Evolutionary conservation across 257 asterid genomes (phyloP).

Genomic region (Prunella vulgaris): DNA sequence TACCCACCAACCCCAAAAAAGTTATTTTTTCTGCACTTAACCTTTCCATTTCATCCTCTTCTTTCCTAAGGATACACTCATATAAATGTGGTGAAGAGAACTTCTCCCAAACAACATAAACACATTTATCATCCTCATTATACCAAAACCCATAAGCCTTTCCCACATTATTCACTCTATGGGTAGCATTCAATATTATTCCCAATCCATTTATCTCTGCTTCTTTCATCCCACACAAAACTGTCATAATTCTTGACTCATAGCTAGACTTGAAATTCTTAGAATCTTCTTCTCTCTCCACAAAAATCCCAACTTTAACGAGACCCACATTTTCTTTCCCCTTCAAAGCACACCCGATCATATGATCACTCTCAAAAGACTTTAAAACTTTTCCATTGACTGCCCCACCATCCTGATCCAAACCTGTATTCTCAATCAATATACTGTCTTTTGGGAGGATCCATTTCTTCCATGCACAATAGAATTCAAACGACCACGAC

Average conservation of each 20-base stretch:
- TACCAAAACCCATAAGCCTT: constrained; percentile 77
- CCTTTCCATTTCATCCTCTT: constrained; percentile 23
- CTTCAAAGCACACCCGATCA: constrained; percentile 34
- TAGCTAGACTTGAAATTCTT: constrained; percentile 41
- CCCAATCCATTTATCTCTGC: constrained; percentile 37
- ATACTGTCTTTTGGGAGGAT: constrained; percentile 48
- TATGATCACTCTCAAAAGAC: constrained; percentile 32
- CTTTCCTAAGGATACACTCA: constrained; percentile 24
- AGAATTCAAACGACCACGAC: constrained; percentile 61
- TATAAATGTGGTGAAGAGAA: constrained; percentile 29
- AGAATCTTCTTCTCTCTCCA: constrained; percentile 27
- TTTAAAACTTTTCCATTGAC: constrained; percentile 34
- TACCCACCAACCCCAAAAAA: constrained; percentile 44
- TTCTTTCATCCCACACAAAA: constrained; percentile 45
- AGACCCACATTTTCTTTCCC: constrained; percentile 53
- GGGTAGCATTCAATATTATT: constrained; percentile 34
- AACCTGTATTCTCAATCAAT: constrained; percentile 24
- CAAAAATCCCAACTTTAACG: constrained; percentile 45
- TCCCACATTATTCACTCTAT: constrained; percentile 42
- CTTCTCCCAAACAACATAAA: constrained; percentile 54
- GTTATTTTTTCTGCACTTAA: constrained; percentile 28
- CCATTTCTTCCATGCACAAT: constrained; percentile 66
- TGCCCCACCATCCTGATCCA: constrained; percentile 25
- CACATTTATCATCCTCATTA: constrained; percentile 40
- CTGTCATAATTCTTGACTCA: constrained; percentile 51